phyloP scores from a whole-genome alignment of 768 basidiomycete genomes.

The Melanogaster broomeanus region DNA sequence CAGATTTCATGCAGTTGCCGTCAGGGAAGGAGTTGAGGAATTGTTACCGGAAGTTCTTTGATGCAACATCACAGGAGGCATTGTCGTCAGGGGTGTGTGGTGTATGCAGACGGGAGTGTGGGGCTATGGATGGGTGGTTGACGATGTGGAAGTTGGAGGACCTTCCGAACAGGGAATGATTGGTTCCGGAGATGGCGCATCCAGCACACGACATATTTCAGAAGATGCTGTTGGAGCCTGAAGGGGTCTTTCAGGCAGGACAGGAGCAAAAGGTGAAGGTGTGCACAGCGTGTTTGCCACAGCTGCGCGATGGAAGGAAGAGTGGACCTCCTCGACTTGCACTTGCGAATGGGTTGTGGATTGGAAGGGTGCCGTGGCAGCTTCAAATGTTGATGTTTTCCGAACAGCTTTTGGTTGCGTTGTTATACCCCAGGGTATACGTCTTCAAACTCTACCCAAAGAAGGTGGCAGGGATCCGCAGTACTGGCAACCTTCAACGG shows the following conservation, averaged over 20 bases:
- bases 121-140: not conserved
- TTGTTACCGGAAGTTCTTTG: not conserved
- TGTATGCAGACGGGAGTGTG: not conserved
- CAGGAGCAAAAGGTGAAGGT: too few relatives aligned
- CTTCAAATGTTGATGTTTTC: conserved; percentile 35
- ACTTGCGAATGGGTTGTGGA: conserved; percentile 40
- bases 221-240: not conserved
- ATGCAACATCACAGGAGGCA: not conserved
- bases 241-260: too few relatives aligned
- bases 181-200: not conserved
- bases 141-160: not conserved
- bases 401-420: conserved; percentile 38
- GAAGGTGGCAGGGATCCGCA: too few relatives aligned
- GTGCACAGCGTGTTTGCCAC: too few relatives aligned
- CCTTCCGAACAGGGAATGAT: not conserved
- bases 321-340: conserved; percentile 11
- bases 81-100: not conserved
- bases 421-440: too few relatives aligned
- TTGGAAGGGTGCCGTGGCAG: conserved; percentile 32
- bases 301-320: too few relatives aligned
- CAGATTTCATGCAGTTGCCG: too few relatives aligned
- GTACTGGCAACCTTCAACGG: too few relatives aligned
- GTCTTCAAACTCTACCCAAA: too few relatives aligned
- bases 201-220: not conserved
- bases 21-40: not conserved